Evolutionary conservation across 768 basidiomycete species (phyloP).

Genomic region (Erythrobasidium yunnanense): DNA sequence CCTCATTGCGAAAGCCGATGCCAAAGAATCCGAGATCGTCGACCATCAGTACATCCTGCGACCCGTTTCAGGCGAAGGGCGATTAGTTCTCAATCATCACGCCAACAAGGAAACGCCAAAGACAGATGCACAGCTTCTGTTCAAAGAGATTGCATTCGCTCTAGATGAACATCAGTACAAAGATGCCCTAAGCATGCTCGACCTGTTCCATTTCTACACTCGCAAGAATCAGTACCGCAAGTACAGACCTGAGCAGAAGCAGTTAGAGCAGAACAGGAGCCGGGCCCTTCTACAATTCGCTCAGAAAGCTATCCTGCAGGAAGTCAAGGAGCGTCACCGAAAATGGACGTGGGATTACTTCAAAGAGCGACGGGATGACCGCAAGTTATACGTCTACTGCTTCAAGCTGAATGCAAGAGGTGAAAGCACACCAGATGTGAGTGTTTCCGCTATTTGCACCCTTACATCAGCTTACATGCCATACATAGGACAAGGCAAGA

Average conservation of each 20-base stretch:
- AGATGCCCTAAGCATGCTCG: slow-evolving; percentile 78
- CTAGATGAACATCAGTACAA: slow-evolving; percentile 90
- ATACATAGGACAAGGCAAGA: slow-evolving; percentile 16
- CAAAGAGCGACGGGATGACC: slow-evolving; percentile 72
- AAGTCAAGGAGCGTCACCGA: slow-evolving; percentile 66
- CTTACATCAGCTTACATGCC: not conserved
- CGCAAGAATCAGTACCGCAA: slow-evolving; percentile 70
- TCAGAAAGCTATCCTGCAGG: slow-evolving; percentile 62
- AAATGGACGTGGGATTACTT: slow-evolving; percentile 92
- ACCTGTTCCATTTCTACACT: slow-evolving; percentile 92
- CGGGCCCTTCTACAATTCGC: slow-evolving; percentile 68
- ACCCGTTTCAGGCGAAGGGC: slow-evolving; percentile 89
- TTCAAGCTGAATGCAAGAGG: slow-evolving; percentile 61
- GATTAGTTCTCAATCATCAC: slow-evolving; percentile 73
- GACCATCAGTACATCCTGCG: slow-evolving; percentile 87
- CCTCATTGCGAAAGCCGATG: slow-evolving; percentile 43
- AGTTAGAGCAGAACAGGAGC: slow-evolving; percentile 53
- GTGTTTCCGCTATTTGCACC: not conserved
- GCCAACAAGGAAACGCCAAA: slow-evolving; percentile 63
- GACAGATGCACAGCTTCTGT: slow-evolving; percentile 73
- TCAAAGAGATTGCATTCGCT: slow-evolving; percentile 84
- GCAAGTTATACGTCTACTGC: slow-evolving; percentile 68
- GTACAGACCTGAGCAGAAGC: slow-evolving; percentile 59
- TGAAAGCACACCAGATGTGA: slow-evolving; percentile 31
- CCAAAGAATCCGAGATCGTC: slow-evolving; percentile 38